A percentile compares a stretch with the other conserved stretches of the same genome.
phyloP scores from a whole-genome alignment of 768 basidiomycete genomes.

The Calocybe indica region DNA sequence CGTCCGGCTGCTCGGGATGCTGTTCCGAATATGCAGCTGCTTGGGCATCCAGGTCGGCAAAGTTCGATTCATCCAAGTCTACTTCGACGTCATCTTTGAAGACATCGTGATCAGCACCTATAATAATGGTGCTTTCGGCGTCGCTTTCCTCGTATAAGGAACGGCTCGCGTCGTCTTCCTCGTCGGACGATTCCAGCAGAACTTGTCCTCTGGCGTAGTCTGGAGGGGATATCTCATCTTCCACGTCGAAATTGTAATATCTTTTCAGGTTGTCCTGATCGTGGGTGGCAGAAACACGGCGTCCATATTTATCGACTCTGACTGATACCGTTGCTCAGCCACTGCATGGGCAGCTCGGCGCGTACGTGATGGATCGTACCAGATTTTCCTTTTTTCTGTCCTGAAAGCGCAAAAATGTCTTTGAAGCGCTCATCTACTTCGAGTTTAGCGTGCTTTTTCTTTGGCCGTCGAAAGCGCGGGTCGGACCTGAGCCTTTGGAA shows the following conservation, averaged over 20 bases:
- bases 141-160: slow-evolving; percentile 41
- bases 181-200: slow-evolving; percentile 83
- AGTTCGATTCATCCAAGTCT: slow-evolving; percentile 74
- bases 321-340: slow-evolving; percentile 25
- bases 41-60: slow-evolving; percentile 70
- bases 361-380: slow-evolving; percentile 2
- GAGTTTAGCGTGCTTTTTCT: slow-evolving; percentile 75
- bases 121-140: slow-evolving; percentile 38
- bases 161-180: slow-evolving; percentile 36
- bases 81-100: slow-evolving; percentile 48
- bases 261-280: slow-evolving; percentile 72
- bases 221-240: slow-evolving; percentile 22
- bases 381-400: slow-evolving; percentile 28
- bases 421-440: slow-evolving; percentile 92
- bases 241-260: slow-evolving; percentile 65
- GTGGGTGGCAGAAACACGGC: slow-evolving; percentile 58
- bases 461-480: slow-evolving; percentile 86
- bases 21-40: slow-evolving; percentile 53
- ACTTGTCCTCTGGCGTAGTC: slow-evolving; percentile 92
- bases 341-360: slow-evolving; percentile 1
- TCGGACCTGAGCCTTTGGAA: slow-evolving; percentile 86
- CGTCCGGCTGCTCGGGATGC: slow-evolving; percentile 35
- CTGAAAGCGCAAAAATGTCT: slow-evolving; percentile 46
- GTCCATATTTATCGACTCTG: slow-evolving; percentile 88
- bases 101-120: slow-evolving; percentile 38